These are phyloP conservation scores for Saturnispora saitoi DNA, from an alignment of 805 yeast species.

Conservation along the genomic window DNA sequence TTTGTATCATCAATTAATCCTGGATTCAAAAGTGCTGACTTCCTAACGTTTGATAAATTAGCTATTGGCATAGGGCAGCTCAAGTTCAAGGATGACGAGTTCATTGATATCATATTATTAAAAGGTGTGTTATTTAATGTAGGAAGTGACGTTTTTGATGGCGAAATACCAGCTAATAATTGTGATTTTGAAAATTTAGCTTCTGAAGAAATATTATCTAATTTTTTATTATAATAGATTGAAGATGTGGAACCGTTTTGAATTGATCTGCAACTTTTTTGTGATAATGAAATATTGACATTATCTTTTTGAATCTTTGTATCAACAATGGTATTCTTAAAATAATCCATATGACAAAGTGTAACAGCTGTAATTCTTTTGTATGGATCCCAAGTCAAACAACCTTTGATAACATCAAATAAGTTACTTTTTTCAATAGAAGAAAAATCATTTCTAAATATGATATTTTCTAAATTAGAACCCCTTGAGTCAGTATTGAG, in stretches of 20 bases:
- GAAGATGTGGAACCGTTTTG: neutral
- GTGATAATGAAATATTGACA: conserved; percentile 2
- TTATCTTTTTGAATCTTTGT: conserved; percentile 15
- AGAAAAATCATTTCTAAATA: conserved; percentile 37
- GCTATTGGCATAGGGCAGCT: neutral
- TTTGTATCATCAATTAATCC: neutral
- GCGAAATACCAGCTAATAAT: conserved; percentile 8
- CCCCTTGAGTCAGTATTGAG: conserved; percentile 33
- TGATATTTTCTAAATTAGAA: conserved; percentile 34
- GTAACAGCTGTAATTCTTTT: conserved; percentile 45
- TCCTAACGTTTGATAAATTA: conserved; percentile 4
- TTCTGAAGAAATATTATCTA: neutral
- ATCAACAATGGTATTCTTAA: conserved; percentile 34
- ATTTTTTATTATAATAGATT: neutral
- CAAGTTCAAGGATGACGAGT: neutral
- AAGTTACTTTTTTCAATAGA: conserved; percentile 30
- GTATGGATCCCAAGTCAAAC: conserved; percentile 76
- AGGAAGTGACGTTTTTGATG: neutral
- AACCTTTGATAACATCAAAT: conserved; percentile 36
- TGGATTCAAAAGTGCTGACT: neutral
- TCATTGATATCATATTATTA: neutral
- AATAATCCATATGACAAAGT: conserved; percentile 46
- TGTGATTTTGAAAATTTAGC: conserved; percentile 2
- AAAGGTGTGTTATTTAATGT: neutral
- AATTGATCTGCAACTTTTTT: neutral